Evolutionary conservation across 208 protist genomes (phyloP).

Genomic region (Leptomonas pyrrhocoris): DNA sequence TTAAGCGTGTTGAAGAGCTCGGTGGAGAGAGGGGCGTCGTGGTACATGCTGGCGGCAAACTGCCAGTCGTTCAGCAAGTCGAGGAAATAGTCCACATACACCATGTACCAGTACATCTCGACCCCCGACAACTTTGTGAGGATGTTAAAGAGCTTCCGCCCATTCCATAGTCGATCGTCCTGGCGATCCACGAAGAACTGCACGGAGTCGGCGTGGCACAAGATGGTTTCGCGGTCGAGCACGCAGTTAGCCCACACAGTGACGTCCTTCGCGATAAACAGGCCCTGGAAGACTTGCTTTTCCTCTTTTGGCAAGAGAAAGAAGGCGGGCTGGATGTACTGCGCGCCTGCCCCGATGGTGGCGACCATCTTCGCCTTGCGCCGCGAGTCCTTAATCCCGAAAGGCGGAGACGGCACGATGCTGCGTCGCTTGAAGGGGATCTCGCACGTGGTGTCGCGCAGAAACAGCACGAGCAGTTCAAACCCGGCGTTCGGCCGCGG

Average conservation of each 20-base stretch:
- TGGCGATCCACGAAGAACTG: constrained; percentile 82
- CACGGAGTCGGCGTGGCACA: constrained; percentile 56
- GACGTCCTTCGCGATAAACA: constrained; percentile 70
- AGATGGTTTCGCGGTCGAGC: constrained; percentile 57
- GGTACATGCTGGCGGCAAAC: constrained; percentile 85
- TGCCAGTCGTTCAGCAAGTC: constrained; percentile 87
- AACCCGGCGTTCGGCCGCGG: constrained; percentile 77
- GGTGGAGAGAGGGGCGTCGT: constrained; percentile 72
- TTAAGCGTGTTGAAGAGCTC: constrained; percentile 80
- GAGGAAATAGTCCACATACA: constrained; percentile 80
- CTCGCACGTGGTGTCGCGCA: constrained; percentile 63
- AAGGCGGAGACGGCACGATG: constrained; percentile 75
- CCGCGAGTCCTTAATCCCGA: constrained; percentile 81
- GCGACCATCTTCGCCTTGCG: constrained; percentile 62
- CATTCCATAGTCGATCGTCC: constrained; percentile 79
- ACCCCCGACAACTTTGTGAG: constrained; percentile 52
- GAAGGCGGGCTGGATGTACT: constrained; percentile 83
- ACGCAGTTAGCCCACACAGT: constrained; percentile 73
- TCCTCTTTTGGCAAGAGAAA: constrained; percentile 68
- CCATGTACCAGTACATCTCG: constrained; percentile 82
- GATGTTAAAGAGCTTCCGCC: constrained; percentile 78
- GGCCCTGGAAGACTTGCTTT: constrained; percentile 65
- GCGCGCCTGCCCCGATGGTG: constrained; percentile 65
- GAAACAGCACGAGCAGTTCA: constrained; percentile 79
- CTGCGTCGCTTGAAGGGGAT: constrained; percentile 84